Conservation (phyloP, 768 basidiomycete species). For the Suillus paluster region DNA sequence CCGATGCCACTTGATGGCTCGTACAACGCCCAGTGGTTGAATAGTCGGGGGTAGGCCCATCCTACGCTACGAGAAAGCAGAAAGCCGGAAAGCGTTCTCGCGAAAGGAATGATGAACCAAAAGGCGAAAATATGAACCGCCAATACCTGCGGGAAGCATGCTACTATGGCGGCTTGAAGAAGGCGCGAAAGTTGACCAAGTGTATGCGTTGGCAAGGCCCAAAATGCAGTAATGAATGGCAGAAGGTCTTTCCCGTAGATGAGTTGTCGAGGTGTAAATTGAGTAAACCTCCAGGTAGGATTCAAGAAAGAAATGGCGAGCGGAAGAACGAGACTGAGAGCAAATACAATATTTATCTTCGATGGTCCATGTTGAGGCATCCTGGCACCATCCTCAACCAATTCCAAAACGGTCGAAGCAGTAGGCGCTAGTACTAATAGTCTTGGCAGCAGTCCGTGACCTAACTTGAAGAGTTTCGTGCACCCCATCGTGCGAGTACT, state of each 20-base stretch:
- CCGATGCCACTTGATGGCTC: conserved; percentile 44
- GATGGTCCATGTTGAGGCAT: background rate
- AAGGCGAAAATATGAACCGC: background rate
- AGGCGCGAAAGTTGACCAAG: conserved; percentile 27
- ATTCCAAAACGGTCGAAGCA: too few relatives aligned
- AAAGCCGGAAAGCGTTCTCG: conserved; percentile 23
- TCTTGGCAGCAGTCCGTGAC: too few relatives aligned
- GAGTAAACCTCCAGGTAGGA: conserved; percentile 19
- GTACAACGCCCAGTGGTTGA: conserved; percentile 45
- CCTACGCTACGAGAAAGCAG: conserved; percentile 34
- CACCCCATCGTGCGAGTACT: background rate
- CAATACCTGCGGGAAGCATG: background rate
- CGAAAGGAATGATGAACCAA: conserved; percentile 28
- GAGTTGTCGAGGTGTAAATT: conserved; percentile 44
- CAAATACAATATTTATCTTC: conserved; percentile 14
- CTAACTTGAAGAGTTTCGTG: too few relatives aligned
- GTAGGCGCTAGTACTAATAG: too few relatives aligned
- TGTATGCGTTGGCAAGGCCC: conserved; percentile 33
- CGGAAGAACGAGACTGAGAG: conserved; percentile 17
- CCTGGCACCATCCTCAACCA: background rate
- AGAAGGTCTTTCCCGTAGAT: conserved; percentile 38
- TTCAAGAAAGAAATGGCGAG: conserved; percentile 14
- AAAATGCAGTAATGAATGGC: conserved; percentile 40
- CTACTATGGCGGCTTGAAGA: conserved; percentile 17
- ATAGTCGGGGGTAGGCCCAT: conserved; percentile 43